Conservation (phyloP, 2,329 filamentous ascomycete species). For the Neocucurbitaria cava region DNA sequence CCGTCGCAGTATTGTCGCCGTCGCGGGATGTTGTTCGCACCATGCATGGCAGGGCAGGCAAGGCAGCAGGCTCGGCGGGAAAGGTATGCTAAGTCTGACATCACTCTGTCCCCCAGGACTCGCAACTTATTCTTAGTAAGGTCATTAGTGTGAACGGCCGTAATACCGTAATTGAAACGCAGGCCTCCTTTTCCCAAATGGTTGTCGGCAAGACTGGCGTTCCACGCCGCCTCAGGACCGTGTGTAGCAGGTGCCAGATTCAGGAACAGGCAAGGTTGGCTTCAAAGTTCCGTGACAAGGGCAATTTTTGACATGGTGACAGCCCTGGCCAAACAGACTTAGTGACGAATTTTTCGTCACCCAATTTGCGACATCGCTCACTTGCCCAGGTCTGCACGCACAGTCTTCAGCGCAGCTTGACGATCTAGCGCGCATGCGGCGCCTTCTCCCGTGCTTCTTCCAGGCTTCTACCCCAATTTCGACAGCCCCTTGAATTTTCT, state of each 20-base stretch:
- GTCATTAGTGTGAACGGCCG: constrained; percentile 39
- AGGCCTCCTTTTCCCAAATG: constrained; percentile 36
- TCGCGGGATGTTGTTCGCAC: constrained; percentile 26
- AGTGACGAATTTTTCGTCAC: constrained; percentile 28
- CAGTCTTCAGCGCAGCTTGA: constrained; percentile 23
- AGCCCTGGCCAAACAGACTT: constrained; percentile 22
- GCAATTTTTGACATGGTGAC: constrained; percentile 37
- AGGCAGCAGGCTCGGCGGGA: constrained; percentile 18
- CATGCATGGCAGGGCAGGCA: constrained; percentile 27
- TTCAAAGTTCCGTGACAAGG: constrained; percentile 31
- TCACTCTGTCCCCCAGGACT: constrained; percentile 30
- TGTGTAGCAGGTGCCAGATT: constrained; percentile 33
- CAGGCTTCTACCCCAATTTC: constrained; percentile 46
- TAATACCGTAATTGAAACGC: constrained; percentile 39
- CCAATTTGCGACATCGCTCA: constrained; percentile 38
- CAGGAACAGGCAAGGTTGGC: constrained; percentile 42
- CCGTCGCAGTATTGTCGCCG: constrained; percentile 34
- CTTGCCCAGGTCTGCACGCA: constrained; percentile 21
- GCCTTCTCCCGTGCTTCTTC: constrained; percentile 50
- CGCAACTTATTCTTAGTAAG: constrained; percentile 34
- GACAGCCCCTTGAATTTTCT: constrained; percentile 29
- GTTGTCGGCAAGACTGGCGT: constrained; percentile 29
- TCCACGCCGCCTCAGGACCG: constrained; percentile 27
- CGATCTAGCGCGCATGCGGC: constrained; percentile 36
- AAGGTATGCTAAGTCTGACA: constrained; percentile 40